These are phyloP conservation scores for Penicillium macrosclerotiorum DNA, from an alignment of 495 filamentous ascomycete genomes.

Conservation along the genomic window DNA sequence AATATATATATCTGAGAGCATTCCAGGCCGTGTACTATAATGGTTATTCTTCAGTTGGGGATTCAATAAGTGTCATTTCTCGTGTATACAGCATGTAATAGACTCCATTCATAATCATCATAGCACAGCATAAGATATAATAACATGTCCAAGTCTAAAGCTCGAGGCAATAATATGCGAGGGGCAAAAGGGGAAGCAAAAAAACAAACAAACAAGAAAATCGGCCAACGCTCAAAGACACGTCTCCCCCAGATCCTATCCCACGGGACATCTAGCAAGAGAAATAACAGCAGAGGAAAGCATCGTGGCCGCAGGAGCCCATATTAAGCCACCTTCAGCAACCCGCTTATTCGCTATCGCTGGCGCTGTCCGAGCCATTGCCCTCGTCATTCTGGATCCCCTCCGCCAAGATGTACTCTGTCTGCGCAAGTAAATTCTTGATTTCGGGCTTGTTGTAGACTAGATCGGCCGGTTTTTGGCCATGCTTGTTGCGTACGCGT, in stretches of 20 bases:
- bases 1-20: conserved; percentile 2
- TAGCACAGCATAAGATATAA: not conserved
- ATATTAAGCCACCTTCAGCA: too few species aligned
- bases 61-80: too few species aligned
- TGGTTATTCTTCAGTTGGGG: too few species aligned
- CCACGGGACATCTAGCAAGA: not conserved
- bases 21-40: too few species aligned
- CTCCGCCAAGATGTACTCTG: conserved; percentile 65
- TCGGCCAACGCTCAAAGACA: conserved; percentile 5
- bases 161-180: not conserved
- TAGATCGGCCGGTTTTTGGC: conserved; percentile 41
- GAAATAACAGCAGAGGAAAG: not conserved
- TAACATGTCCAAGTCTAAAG: conserved; percentile 11
- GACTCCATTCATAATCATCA: conserved; percentile 12
- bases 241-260: not conserved
- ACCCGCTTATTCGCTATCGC: conserved; percentile 40
- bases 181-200: too few species aligned
- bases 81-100: conserved; percentile 1
- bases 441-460: conserved; percentile 62
- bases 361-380: conserved; percentile 37
- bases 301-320: too few species aligned
- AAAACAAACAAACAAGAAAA: not conserved
- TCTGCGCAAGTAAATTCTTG: conserved; percentile 64
- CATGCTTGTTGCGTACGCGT: conserved; percentile 47
- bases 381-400: conserved; percentile 34